phyloP scores from a whole-genome alignment of 805 yeast genomes.

The Starmerella sp. region DNA sequence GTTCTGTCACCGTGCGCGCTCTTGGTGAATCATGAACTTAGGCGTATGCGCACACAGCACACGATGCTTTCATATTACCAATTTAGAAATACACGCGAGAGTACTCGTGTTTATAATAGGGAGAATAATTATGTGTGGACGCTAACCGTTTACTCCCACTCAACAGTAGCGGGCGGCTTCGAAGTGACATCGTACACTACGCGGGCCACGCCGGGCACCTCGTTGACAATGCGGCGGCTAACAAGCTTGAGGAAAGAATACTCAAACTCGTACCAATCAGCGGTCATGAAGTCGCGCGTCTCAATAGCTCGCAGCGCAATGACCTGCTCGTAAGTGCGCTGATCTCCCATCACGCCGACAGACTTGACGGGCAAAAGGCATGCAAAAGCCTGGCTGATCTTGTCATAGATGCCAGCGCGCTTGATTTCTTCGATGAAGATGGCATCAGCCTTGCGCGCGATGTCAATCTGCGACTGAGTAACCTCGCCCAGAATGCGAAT shows the following conservation, averaged over 20 bases:
- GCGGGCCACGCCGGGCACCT: slow-evolving; percentile 97
- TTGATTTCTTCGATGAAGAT: slow-evolving; percentile 94
- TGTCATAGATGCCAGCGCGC: slow-evolving; percentile 79
- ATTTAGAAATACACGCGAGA: too few relatives aligned
- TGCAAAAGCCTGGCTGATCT: slow-evolving; percentile 97
- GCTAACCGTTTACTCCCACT: slow-evolving; percentile 70
- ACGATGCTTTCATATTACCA: too few relatives aligned
- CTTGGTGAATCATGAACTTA: too few relatives aligned
- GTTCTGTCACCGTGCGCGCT: too few relatives aligned
- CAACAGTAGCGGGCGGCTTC: slow-evolving; percentile 99
- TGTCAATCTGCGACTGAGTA: slow-evolving; percentile 80
- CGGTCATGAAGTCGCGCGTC: slow-evolving; percentile 98
- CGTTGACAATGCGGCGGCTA: slow-evolving; percentile 93
- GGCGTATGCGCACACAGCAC: too few relatives aligned
- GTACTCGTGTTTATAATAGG: too few relatives aligned
- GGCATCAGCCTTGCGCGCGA: slow-evolving; percentile 94
- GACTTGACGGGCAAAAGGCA: slow-evolving; percentile 93
- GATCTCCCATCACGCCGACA: slow-evolving; percentile 99
- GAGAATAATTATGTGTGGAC: not conserved
- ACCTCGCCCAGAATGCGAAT: slow-evolving; percentile 97
- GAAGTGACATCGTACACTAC: slow-evolving; percentile 98
- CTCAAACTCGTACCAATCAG: slow-evolving; percentile 96
- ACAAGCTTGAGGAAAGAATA: slow-evolving; percentile 84
- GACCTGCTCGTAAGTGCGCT: slow-evolving; percentile 97
- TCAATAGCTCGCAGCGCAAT: slow-evolving; percentile 97